Evolutionary conservation across 2,329 filamentous ascomycete species (phyloP).

Genomic region (Cyphellophora europaea): DNA sequence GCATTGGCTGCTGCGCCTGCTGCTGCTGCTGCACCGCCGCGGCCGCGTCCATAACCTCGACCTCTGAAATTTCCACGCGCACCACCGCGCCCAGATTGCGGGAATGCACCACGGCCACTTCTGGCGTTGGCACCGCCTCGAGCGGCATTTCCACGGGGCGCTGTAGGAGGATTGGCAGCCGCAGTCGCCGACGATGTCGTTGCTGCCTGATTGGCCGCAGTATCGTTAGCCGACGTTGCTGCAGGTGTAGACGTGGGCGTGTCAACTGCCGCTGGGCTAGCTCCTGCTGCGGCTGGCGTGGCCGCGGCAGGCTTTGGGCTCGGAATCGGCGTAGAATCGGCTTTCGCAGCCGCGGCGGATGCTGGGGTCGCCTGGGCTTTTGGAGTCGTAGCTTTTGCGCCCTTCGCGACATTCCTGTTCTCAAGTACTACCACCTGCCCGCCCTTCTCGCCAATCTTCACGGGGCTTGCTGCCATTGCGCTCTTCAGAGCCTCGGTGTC

Average conservation of each 20-base stretch:
- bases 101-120: constrained; percentile 11
- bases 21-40: constrained; percentile 32
- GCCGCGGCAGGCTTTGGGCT: constrained; percentile 1
- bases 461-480: constrained; percentile 71
- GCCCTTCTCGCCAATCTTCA: constrained; percentile 60
- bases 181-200: neutral
- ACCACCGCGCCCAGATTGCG: constrained; percentile 14
- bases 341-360: constrained; percentile 4
- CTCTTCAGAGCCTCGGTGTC: constrained; percentile 63
- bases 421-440: constrained; percentile 82
- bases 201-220: constrained; percentile 8
- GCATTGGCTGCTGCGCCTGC: neutral
- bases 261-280: neutral
- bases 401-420: constrained; percentile 42
- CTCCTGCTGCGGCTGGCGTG: constrained; percentile 10
- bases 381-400: constrained; percentile 6
- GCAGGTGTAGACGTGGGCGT: constrained; percentile 12
- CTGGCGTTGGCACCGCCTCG: constrained; percentile 4
- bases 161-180: constrained; percentile 4
- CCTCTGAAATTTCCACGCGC: constrained; percentile 10
- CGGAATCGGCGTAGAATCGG: constrained; percentile 6
- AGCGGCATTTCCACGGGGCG: constrained; percentile 8
- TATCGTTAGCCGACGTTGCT: neutral
- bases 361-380: constrained; percentile 1
- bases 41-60: constrained; percentile 78